These are phyloP conservation scores for Phytopythium chamaehyphon DNA, from an alignment of 352 stramenopile genomes.

Conservation along the genomic window DNA sequence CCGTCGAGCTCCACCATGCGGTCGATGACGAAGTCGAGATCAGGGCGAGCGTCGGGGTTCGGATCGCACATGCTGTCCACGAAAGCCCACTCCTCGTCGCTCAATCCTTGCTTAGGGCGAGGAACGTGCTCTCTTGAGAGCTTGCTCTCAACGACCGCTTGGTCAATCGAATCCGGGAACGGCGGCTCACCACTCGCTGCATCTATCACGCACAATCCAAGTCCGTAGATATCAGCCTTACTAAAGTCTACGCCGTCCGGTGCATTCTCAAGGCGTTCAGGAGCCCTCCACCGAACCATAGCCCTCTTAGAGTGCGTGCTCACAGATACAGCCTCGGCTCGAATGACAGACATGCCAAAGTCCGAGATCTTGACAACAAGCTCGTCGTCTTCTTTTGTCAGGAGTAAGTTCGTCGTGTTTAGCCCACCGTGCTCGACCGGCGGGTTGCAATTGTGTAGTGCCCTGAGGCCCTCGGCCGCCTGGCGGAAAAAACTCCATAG, in stretches of 20 bases:
- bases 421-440: slow-evolving; percentile 68
- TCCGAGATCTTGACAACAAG: slow-evolving; percentile 17
- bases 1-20: no score
- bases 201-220: no score
- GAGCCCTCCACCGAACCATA: slow-evolving; percentile 21
- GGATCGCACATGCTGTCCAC: no score
- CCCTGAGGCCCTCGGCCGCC: slow-evolving; percentile 29
- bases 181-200: no score
- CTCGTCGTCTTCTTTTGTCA: slow-evolving; percentile 11
- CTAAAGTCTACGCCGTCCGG: not conserved
- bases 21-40: no score
- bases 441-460: slow-evolving; percentile 32
- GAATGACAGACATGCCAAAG: slow-evolving; percentile 20
- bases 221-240: no score
- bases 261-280: slow-evolving; percentile 13
- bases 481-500: slow-evolving; percentile 18
- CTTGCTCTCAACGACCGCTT: no score
- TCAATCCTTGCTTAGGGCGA: no score
- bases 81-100: no score
- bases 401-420: slow-evolving; percentile 73
- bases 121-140: no score
- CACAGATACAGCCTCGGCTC: slow-evolving; percentile 8
- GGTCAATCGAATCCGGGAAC: no score
- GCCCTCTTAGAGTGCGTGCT: slow-evolving; percentile 4
- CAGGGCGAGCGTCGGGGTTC: no score